A percentile compares a stretch with the other conserved stretches of the same genome.
These are phyloP conservation scores for Gracilariopsis chorda DNA, from an alignment of 23 red algal genomes.

Conservation along the genomic window DNA sequence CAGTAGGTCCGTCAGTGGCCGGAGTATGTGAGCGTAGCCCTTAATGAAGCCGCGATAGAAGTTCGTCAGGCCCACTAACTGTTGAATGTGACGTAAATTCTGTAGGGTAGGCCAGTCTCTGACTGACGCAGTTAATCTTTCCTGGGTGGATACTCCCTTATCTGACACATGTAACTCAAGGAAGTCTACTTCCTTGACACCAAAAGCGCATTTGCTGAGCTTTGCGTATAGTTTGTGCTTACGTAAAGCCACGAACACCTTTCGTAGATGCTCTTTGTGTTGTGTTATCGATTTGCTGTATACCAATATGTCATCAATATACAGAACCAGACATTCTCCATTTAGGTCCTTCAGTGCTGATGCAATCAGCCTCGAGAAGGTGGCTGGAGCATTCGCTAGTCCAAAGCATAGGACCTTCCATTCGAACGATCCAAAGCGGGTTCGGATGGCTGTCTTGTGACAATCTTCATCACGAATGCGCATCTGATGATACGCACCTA, in stretches of 20 bases:
- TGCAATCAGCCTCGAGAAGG: neutral
- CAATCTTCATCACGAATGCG: neutral
- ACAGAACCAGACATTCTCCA: neutral
- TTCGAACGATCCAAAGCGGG: neutral
- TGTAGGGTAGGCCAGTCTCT: neutral
- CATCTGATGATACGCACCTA: neutral
- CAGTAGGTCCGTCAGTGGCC: neutral
- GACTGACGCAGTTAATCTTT: neutral
- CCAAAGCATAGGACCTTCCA: neutral
- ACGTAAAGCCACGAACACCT: neutral
- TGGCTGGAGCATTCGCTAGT: slow-evolving; percentile 7
- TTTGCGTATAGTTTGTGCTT: neutral
- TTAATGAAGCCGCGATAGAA: slow-evolving; percentile 9
- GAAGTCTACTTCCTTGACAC: neutral
- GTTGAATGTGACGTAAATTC: neutral
- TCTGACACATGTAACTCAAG: neutral
- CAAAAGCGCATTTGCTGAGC: neutral
- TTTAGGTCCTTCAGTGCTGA: neutral
- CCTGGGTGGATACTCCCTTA: neutral
- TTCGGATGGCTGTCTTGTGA: neutral
- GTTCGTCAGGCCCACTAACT: neutral
- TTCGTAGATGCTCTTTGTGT: neutral
- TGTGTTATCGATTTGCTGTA: neutral
- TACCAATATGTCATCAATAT: slow-evolving; percentile 3
- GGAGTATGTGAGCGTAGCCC: neutral